Conservation (phyloP, 192 early-diverging fungal species). For the Endogone sp. region DNA sequence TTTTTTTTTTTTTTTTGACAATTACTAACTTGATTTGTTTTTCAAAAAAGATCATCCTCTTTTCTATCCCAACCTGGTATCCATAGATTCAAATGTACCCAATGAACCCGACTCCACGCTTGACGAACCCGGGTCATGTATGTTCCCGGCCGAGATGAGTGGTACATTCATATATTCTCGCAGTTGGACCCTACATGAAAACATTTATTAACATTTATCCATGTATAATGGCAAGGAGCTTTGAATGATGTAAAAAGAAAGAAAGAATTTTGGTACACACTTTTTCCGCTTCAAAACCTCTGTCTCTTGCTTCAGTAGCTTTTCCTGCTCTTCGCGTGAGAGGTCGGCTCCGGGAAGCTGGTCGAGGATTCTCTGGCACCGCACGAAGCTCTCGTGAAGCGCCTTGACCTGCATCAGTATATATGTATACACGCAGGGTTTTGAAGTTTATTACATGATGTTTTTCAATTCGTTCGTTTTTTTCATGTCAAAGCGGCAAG, state of each 20-base stretch:
- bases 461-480: too few relatives aligned
- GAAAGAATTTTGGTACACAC: too few relatives aligned
- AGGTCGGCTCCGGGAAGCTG: constrained; percentile 36
- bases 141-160: background rate
- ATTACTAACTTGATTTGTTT: too few relatives aligned
- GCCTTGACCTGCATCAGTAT: constrained; percentile 17
- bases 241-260: too few relatives aligned
- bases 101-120: background rate
- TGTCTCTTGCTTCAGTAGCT: constrained; percentile 22
- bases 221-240: too few relatives aligned
- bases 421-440: too few relatives aligned
- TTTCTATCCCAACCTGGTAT: background rate
- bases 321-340: constrained; percentile 28
- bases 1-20: too few relatives aligned
- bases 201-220: too few relatives aligned
- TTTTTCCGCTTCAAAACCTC: constrained; percentile 22
- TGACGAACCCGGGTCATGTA: background rate
- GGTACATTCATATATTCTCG: background rate
- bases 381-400: constrained; percentile 31
- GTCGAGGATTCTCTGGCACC: constrained; percentile 33
- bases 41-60: too few relatives aligned
- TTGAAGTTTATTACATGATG: too few relatives aligned
- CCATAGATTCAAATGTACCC: background rate
- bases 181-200: background rate
- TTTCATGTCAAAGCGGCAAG: too few relatives aligned